Conservation (phyloP, 2,329 filamentous ascomycete genomes). For the Aspergillus tamarii region DNA sequence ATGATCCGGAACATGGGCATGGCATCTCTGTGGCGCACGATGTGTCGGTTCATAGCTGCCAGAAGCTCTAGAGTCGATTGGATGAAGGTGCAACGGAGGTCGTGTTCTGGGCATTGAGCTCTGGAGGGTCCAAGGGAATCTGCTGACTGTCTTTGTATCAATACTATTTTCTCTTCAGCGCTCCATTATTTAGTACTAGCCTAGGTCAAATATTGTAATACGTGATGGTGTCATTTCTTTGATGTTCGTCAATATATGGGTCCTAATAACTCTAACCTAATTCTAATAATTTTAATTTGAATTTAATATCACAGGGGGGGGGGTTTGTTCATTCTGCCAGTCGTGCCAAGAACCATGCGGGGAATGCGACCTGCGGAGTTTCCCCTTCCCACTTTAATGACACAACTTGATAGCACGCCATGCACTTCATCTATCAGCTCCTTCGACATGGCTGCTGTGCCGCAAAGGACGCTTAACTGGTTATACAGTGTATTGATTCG, state of each 20-base stretch:
- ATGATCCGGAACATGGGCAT: conserved; percentile 22
- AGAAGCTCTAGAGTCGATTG: not conserved
- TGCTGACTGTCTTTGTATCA: not conserved
- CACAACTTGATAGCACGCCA: not conserved
- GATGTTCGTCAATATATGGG: not conserved
- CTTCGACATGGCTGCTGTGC: conserved; percentile 64
- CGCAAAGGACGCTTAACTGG: conserved; percentile 91
- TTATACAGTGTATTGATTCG: conserved; percentile 87
- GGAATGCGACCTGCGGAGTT: conserved; percentile 13
- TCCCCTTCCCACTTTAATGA: not conserved
- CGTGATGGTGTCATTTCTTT: not conserved
- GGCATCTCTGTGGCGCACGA: conserved; percentile 36
- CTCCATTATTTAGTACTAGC: not conserved
- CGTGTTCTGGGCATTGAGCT: no score
- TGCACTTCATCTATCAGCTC: conserved; percentile 10
- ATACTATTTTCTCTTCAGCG: not conserved
- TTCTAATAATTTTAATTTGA: no score
- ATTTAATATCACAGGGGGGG: not conserved
- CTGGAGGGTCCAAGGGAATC: no score
- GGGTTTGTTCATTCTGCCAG: not conserved
- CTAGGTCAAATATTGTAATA: not conserved
- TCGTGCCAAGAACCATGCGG: conserved; percentile 17
- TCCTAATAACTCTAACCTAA: not conserved
- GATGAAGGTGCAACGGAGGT: not conserved
- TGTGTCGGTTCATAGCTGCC: conserved; percentile 29